Evolutionary conservation across 2,329 filamentous ascomycete species (phyloP).

Genomic region (Diaporthe nobilis): DNA sequence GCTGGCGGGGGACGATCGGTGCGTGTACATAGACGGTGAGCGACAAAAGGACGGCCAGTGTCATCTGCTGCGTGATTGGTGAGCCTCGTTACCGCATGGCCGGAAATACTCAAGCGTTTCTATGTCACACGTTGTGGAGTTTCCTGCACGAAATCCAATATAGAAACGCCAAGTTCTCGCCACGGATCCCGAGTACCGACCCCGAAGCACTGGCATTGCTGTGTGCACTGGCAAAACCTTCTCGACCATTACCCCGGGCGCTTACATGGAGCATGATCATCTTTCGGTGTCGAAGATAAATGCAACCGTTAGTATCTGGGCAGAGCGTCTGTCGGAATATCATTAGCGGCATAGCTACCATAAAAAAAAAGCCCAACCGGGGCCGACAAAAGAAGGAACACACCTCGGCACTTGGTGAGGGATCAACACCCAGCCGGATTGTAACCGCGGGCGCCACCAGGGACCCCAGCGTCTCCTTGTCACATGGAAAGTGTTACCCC

Average conservation of each 20-base stretch:
- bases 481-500: slow-evolving; percentile 26
- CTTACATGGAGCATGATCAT: background rate
- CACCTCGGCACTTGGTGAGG: slow-evolving; percentile 19
- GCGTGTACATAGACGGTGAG: slow-evolving; percentile 10
- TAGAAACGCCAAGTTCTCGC: slow-evolving; percentile 30
- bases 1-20: background rate
- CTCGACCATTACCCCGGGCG: background rate
- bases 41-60: background rate
- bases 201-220: slow-evolving; percentile 6
- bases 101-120: slow-evolving; percentile 14
- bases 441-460: slow-evolving; percentile 19
- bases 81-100: slow-evolving; percentile 27
- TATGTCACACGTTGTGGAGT: slow-evolving; percentile 18
- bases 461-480: slow-evolving; percentile 19
- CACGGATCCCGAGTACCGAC: slow-evolving; percentile 32
- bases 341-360: background rate
- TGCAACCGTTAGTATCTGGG: background rate
- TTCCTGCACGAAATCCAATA: slow-evolving; percentile 29
- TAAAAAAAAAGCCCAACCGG: background rate
- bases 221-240: background rate
- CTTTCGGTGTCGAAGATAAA: no score
- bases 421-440: slow-evolving; percentile 19
- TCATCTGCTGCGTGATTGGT: slow-evolving; percentile 16
- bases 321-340: background rate
- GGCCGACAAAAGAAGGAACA: background rate